Evolutionary conservation across 2,329 filamentous ascomycete genomes (phyloP), one percentile per base, ranked within the genome.

Genomic region (Colletotrichum cereale): DNA sequence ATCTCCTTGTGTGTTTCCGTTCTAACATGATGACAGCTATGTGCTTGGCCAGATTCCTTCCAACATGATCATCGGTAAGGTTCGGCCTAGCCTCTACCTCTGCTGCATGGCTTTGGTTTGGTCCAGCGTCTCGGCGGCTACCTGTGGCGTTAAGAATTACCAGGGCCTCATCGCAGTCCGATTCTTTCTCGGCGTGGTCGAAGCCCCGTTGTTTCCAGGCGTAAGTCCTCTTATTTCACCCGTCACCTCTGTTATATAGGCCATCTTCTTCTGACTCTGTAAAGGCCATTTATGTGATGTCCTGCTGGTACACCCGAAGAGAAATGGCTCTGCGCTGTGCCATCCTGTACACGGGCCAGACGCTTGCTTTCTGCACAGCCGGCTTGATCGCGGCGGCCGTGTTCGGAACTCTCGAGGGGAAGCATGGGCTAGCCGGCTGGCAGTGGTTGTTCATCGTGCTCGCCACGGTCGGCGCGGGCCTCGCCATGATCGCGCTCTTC

Each of bases 381-480:
- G 76, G 77, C 2, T 73, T 78, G 0, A 76, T 78, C 38, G 77
- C 77, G 0, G 77, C 77, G 2, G 76, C 74, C 0, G 72, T 77
- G 3, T 74, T 75, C 1, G 71, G 75, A 0, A 74, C 70, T 0
- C 75, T 77, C 2, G 75, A 75, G 16, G 72, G 72, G 0, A 66
- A 61, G 2, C 66, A 73, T 24, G 81, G 81, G 1, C 71, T 84
- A 16, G 75, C 75, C 16, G 82, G 81, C 1, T 84, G 83, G 83
- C 65, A 78, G 66, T 84, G 82, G 82, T 75, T 84, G 0, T 84
- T 83, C 64, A 80, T 84, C 24, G 77, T 84, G 5, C 78, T 83
- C 50, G 82, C 73, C 2, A 48, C 70, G 21, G 71, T 73, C 5
- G 75, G 76, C 1, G 66, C 75, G 1, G 57, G 62, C 4, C 73